Evolutionary conservation across 768 basidiomycete species (phyloP), one percentile per base, ranked within the genome.

Genomic region (Suillus weaverae): DNA sequence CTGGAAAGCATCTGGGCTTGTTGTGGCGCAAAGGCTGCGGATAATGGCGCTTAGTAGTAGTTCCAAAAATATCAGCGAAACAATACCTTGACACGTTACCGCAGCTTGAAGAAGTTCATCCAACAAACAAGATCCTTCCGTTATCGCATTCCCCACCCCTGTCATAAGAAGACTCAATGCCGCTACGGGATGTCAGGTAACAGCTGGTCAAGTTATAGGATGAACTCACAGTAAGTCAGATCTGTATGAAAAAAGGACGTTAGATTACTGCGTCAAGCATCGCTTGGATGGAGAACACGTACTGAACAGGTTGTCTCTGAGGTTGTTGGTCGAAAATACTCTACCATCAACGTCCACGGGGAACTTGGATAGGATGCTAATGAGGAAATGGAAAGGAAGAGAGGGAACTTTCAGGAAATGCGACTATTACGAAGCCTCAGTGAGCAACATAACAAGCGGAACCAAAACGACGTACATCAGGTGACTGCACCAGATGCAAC

Each of bases 381-480:
- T 82, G 53, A 95, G 81, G n/a, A 84, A 86, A 73, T 93, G 86
- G 80, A 91, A 94, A 0, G 93, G 93, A 51, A 95, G 81, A 3
- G 85, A 88, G 3, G 92, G 89, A 33, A 90, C 90, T 79, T 95
- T 95, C 70, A 95, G 80, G 80, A 94, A 95, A 73, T 92, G 93
- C 20, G 91, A 89, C 91, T 94, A 69, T 2, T 61, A 64, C 54
- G 32, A 11, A 20, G 22, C 36, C 59, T 74, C n/a, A 79, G 50
- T 63, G 46, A 63, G 16, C 9, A 35, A 41, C 32, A 18, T 8
- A 55, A 11, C 54, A 35, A 39, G 7, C 43, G 62, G 39, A n/a
- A 67, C 57, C 55, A 44, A 9, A 5, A 68, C 9, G n/a, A 75
- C 89, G 72, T 70, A 91, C 92, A 73, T 92, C 90, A 1, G 91